Evolutionary conservation across 1,284 basidiomycete genomes (phyloP).

Genomic region (Sanghuangporus sanghuang): DNA sequence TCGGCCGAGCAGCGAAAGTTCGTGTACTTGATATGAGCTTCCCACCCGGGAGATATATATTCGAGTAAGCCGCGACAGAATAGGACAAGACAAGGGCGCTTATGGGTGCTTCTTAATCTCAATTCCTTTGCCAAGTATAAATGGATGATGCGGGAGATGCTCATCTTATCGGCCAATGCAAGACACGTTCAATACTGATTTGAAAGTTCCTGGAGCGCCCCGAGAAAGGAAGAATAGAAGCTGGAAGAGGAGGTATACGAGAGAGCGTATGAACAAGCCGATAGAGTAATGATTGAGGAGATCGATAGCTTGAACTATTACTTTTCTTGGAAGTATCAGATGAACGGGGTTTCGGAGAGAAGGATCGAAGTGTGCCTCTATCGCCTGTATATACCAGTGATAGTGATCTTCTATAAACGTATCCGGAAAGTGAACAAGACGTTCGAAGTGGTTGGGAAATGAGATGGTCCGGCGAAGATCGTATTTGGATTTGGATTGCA

Average conservation of each 20-base stretch:
- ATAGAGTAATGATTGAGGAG: no score
- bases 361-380: no score
- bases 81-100: neutral
- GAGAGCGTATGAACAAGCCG: no score
- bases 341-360: no score
- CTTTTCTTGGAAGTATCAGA: no score
- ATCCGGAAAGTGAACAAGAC: no score
- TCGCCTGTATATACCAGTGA: no score
- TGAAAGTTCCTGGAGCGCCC: neutral
- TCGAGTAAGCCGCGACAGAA: neutral
- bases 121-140: neutral
- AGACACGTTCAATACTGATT: neutral
- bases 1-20: neutral
- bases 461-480: neutral
- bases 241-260: neutral
- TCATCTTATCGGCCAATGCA: neutral
- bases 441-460: neutral
- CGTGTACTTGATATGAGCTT: neutral
- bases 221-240: neutral
- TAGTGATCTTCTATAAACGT: no score
- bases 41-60: neutral
- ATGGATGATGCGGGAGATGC: neutral
- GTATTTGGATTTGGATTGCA: neutral
- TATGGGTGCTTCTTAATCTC: neutral
- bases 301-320: no score